Conservation (phyloP, 2,329 filamentous ascomycete genomes). For the Zasmidium citrigriseum region DNA sequence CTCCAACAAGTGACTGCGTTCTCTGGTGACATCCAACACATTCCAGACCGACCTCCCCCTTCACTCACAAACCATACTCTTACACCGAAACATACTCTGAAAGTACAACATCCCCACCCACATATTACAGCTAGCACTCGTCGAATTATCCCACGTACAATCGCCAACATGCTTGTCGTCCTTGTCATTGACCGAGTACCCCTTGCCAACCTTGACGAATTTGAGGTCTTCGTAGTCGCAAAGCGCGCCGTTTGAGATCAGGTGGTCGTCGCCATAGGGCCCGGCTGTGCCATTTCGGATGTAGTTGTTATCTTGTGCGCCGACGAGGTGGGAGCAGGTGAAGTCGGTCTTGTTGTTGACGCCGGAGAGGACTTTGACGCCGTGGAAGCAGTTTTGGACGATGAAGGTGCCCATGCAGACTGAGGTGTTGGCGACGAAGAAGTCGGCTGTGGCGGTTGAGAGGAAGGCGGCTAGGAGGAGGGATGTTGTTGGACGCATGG, state of each 20-base stretch:
- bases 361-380: conserved; percentile 21
- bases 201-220: conserved; percentile 13
- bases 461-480: conserved; percentile 2
- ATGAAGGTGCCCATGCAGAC: conserved; percentile 25
- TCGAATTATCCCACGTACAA: conserved; percentile 13
- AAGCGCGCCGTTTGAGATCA: conserved; percentile 14
- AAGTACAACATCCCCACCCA: conserved; percentile 26
- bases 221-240: conserved; percentile 20
- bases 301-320: conserved; percentile 23
- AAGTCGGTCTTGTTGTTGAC: conserved; percentile 13
- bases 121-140: conserved; percentile 13
- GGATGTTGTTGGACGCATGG: neutral
- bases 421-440: conserved; percentile 25
- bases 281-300: conserved; percentile 19
- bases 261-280: conserved; percentile 3
- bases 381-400: conserved; percentile 17
- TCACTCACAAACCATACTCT: conserved; percentile 14
- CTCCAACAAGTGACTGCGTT: too few species aligned
- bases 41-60: too few species aligned
- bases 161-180: conserved; percentile 14
- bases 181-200: conserved; percentile 15
- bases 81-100: conserved; percentile 18
- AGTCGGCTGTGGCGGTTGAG: conserved; percentile 19
- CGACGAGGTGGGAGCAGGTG: conserved; percentile 19
- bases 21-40: too few species aligned